These are phyloP conservation scores for Heterobasidion annosum DNA, from an alignment of 1,284 basidiomycete species.

Conservation along the genomic window DNA sequence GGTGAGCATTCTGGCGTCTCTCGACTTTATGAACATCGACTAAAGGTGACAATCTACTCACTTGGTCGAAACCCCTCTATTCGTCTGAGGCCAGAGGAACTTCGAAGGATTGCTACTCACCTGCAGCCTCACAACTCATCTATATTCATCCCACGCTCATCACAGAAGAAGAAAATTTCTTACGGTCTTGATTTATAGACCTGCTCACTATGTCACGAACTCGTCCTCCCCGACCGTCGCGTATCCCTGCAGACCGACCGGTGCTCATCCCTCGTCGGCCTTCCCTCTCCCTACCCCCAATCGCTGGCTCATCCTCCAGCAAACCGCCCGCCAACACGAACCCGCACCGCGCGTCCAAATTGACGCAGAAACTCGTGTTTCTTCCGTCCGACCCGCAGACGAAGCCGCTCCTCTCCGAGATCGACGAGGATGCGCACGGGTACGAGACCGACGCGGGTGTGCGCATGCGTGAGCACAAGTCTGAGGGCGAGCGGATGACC, in stretches of 20 bases:
- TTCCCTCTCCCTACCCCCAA: neutral
- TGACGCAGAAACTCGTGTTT: constrained; percentile 85
- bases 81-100: too few species aligned
- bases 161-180: too few species aligned
- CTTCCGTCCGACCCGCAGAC: constrained; percentile 90
- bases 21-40: too few species aligned
- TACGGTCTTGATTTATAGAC: neutral
- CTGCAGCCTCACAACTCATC: too few species aligned
- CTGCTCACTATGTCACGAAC: neutral
- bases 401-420: constrained; percentile 52
- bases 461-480: constrained; percentile 59
- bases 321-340: constrained; percentile 26
- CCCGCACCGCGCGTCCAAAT: constrained; percentile 80
- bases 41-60: too few species aligned
- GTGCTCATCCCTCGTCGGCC: neutral
- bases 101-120: too few species aligned
- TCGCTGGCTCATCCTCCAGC: constrained; percentile 23
- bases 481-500: constrained; percentile 72
- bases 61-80: too few species aligned
- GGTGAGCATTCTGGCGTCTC: too few species aligned
- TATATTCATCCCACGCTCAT: too few species aligned
- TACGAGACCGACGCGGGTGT: constrained; percentile 55
- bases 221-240: neutral
- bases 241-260: constrained; percentile 1
- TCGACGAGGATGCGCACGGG: constrained; percentile 39